Base-by-base conservation (phyloP, 2,329 filamentous ascomycete species). In the Colletotrichum australisinense region DNA sequence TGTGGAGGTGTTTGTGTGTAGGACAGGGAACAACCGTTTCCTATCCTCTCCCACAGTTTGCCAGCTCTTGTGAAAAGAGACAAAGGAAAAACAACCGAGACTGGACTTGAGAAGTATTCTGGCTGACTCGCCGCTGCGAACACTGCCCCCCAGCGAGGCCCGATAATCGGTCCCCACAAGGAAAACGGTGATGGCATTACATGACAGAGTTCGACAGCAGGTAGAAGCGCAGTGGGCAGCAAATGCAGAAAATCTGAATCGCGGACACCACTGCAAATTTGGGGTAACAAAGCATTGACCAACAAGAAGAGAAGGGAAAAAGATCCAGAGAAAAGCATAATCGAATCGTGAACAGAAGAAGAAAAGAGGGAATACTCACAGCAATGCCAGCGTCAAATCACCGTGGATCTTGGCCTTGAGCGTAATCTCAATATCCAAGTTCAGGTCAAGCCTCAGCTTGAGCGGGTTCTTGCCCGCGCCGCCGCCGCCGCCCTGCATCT, bases 371-470 rank as follows among this genome's bases (percentile, higher is more conserved):
- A 38, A 32, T 46, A 83, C 84, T 77, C 88, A 94, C 93, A 89
- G 83, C 76, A 97, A 87, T 75, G 92, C 93, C 76, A 97, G 83
- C 42, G 94, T 95, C 76, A 97, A 84, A 84, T 97, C 95, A 79
- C 95, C 95, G 78, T 95, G 92, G 76, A 97, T 95, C 82, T 92
- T 92, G 22, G 94, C 94, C 87, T 97, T 97, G 74, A 97, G 88
- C 78, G 95, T 93, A 75, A 97, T 94, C 83, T 97, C 94, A 64
- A 97, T 88, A 76, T 97, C 94, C 70, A 97, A 86, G 82, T 95
- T 95, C 68, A 95, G 85, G 80, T 95, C 75, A 8, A 76, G 75
- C 65, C 71, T 67, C 70, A 75, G 73, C 63, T 77, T 75, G 16
- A 78, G 56, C 62, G 76, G 77, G 57, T 78, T 73, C 67, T 80